phyloP scores from a whole-genome alignment of 2,329 filamentous ascomycete genomes.

The Phoma herbarum region DNA sequence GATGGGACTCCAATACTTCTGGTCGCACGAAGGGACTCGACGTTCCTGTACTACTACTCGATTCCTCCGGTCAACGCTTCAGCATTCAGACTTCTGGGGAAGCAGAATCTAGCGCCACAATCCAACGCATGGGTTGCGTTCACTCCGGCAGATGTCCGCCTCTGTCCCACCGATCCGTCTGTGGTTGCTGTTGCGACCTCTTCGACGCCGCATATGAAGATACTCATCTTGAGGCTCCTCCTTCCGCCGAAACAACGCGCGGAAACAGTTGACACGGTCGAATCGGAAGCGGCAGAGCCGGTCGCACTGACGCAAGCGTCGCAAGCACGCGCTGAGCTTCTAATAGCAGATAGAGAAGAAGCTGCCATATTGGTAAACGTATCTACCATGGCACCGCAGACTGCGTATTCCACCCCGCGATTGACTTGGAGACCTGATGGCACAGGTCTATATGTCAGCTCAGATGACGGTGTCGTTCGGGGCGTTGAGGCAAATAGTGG shows the following conservation, averaged over 20 bases:
- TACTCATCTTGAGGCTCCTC: conserved; percentile 66
- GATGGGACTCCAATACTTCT: conserved; percentile 58
- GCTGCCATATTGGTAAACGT: conserved; percentile 68
- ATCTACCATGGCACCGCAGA: conserved; percentile 70
- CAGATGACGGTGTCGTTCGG: conserved; percentile 69
- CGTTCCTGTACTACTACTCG: conserved; percentile 65
- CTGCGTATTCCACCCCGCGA: conserved; percentile 69
- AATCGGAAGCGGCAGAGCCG: conserved; percentile 11
- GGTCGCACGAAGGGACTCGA: conserved; percentile 66
- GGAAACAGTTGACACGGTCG: conserved; percentile 7
- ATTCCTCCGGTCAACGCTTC: conserved; percentile 33
- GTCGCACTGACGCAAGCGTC: conserved; percentile 58
- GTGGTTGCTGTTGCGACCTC: conserved; percentile 68
- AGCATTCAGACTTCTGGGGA: conserved; percentile 56
- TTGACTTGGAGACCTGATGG: conserved; percentile 70
- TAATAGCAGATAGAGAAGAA: conserved; percentile 65
- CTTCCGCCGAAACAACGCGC: conserved; percentile 53
- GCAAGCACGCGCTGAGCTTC: conserved; percentile 61
- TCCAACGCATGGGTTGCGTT: conserved; percentile 72
- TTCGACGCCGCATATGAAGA: conserved; percentile 68
- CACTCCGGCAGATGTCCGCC: conserved; percentile 65
- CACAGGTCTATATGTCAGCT: conserved; percentile 70
- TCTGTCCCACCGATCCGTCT: conserved; percentile 63
- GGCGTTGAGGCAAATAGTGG: conserved; percentile 68
- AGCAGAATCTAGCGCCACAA: conserved; percentile 68